phyloP scores from a whole-genome alignment of 2,329 filamentous ascomycete species.

The Myriangium duriaei region DNA sequence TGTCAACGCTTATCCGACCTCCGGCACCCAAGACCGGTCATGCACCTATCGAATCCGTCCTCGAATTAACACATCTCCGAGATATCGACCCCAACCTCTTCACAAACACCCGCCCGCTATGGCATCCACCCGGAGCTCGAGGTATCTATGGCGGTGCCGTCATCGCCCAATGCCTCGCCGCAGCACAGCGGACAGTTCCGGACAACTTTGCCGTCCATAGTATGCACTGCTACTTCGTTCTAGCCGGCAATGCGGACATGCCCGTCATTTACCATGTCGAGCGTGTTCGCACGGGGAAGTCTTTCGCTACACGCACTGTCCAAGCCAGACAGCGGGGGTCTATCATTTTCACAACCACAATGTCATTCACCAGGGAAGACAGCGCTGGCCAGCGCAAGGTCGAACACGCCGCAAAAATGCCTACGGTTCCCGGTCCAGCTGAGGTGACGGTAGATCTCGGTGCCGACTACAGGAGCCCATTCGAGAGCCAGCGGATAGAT shows the following conservation, averaged over 20 bases:
- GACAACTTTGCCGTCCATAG: slow-evolving; percentile 73
- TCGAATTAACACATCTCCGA: slow-evolving; percentile 70
- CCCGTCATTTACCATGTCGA: slow-evolving; percentile 94
- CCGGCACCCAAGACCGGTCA: slow-evolving; percentile 60
- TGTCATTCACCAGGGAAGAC: slow-evolving; percentile 67
- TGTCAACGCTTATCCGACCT: slow-evolving; percentile 51
- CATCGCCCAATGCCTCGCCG: slow-evolving; percentile 81
- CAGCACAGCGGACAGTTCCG: slow-evolving; percentile 78
- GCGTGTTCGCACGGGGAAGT: slow-evolving; percentile 77
- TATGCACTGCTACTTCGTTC: slow-evolving; percentile 98
- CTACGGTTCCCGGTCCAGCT: slow-evolving; percentile 33
- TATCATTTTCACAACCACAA: slow-evolving; percentile 90
- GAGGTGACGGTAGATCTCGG: slow-evolving; percentile 21
- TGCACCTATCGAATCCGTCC: slow-evolving; percentile 74
- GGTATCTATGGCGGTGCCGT: slow-evolving; percentile 90
- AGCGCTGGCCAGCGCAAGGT: slow-evolving; percentile 46
- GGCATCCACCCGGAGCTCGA: slow-evolving; percentile 83
- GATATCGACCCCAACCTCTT: slow-evolving; percentile 77
- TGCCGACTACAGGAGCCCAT: slow-evolving; percentile 34
- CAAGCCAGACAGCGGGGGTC: slow-evolving; percentile 80
- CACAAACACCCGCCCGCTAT: slow-evolving; percentile 82
- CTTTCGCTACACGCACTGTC: slow-evolving; percentile 87
- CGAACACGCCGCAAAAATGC: slow-evolving; percentile 50
- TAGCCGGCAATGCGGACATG: slow-evolving; percentile 72
- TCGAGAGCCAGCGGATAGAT: slow-evolving; percentile 44